phyloP scores from a whole-genome alignment of 2,329 filamentous ascomycete species.

The Pseudonectria foliicola region DNA sequence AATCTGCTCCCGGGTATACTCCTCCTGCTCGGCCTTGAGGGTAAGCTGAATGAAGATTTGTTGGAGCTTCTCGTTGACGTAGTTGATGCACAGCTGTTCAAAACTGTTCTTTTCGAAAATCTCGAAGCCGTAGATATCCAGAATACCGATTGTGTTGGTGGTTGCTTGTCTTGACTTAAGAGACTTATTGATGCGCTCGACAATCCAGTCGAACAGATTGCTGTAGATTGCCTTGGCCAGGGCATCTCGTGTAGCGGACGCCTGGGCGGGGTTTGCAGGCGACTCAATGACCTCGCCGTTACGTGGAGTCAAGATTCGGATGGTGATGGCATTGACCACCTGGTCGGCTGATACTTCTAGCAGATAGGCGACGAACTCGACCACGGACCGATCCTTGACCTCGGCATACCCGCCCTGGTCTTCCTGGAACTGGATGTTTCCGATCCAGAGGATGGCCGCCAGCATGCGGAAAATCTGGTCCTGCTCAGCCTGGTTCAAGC shows the following conservation, averaged over 20 bases:
- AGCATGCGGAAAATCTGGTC: slow-evolving; percentile 97
- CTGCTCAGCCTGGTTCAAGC: slow-evolving; percentile 78
- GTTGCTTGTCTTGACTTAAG: slow-evolving; percentile 70
- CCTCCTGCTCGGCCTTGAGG: slow-evolving; percentile 92
- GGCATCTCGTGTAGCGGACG: slow-evolving; percentile 79
- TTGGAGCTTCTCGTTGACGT: slow-evolving; percentile 98
- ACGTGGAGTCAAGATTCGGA: slow-evolving; percentile 70
- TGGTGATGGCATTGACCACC: slow-evolving; percentile 80
- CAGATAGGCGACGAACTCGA: slow-evolving; percentile 91
- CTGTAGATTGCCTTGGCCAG: slow-evolving; percentile 93
- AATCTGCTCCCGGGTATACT: slow-evolving; percentile 93
- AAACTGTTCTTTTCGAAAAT: slow-evolving; percentile 99
- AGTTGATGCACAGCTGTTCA: slow-evolving; percentile 98
- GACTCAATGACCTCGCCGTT: slow-evolving; percentile 62
- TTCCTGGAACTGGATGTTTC: slow-evolving; percentile 86
- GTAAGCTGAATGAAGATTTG: slow-evolving; percentile 99
- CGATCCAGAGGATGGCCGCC: slow-evolving; percentile 84
- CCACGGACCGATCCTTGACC: slow-evolving; percentile 81
- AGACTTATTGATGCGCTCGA: slow-evolving; percentile 83
- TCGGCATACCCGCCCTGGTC: slow-evolving; percentile 84
- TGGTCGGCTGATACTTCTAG: slow-evolving; percentile 77
- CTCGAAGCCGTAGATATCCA: slow-evolving; percentile 98
- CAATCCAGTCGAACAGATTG: slow-evolving; percentile 98
- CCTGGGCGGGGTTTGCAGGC: slow-evolving; percentile 82
- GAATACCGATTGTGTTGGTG: slow-evolving; percentile 83